A percentile compares a stretch with the other conserved stretches of the same genome.
phyloP scores from a whole-genome alignment of 179 eudicot genomes.

The Heliamphora pulchella region DNA sequence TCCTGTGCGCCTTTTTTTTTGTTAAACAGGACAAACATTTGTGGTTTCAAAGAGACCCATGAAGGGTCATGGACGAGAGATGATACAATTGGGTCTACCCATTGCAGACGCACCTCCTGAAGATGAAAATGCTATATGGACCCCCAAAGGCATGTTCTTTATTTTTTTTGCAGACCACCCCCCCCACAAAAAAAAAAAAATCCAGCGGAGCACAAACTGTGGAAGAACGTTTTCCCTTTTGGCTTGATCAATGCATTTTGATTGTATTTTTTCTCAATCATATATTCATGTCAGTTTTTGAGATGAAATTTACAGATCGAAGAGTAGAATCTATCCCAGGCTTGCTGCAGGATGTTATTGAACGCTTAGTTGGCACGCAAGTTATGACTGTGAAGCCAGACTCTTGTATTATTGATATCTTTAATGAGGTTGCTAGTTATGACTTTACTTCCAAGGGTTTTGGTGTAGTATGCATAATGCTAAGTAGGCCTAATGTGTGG shows the following conservation, averaged over 20 bases:
- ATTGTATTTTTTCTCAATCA: slow-evolving; percentile 6
- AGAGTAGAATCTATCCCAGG: slow-evolving; percentile 49
- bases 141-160: slow-evolving; percentile 33
- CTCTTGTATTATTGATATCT: slow-evolving; percentile 53
- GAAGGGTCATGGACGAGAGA: slow-evolving; percentile 65
- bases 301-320: slow-evolving; percentile 33
- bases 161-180: not conserved
- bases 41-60: slow-evolving; percentile 43
- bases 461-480: not conserved
- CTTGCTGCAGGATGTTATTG: slow-evolving; percentile 39
- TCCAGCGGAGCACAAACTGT: not conserved
- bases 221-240: not conserved
- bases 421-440: slow-evolving; percentile 42
- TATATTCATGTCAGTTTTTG: slow-evolving; percentile 10
- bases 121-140: slow-evolving; percentile 28
- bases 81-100: slow-evolving; percentile 52
- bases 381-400: slow-evolving; percentile 43
- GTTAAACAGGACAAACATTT: slow-evolving; percentile 42
- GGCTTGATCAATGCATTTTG: not conserved
- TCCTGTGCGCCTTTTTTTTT: not conserved
- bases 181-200: not conserved
- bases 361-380: slow-evolving; percentile 37
- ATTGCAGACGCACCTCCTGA: slow-evolving; percentile 38
- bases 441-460: not conserved
- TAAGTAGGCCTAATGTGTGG: slow-evolving; percentile 17